phyloP scores from a whole-genome alignment of 257 asterid species.

The Scutellaria minor region DNA sequence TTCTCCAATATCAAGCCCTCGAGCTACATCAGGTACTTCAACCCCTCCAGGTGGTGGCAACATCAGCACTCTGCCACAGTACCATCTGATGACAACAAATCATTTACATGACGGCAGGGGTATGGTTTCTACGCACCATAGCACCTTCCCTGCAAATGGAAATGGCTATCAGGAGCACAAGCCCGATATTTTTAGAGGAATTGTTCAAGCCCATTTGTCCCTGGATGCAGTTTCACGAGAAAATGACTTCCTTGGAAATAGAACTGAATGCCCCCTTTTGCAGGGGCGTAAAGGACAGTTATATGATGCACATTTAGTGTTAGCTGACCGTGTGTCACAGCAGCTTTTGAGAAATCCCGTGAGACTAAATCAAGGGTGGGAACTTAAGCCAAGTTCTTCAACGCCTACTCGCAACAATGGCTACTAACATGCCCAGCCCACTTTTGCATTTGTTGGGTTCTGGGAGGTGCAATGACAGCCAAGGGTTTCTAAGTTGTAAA shows the following conservation, averaged over 20 bases:
- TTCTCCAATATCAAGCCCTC: constrained; percentile 80
- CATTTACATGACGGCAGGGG: constrained; percentile 53
- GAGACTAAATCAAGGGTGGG: constrained; percentile 51
- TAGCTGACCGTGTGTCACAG: constrained; percentile 56
- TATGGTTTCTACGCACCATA: constrained; percentile 40
- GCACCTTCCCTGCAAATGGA: constrained; percentile 47
- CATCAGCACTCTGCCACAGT: constrained; percentile 49
- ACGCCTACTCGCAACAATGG: constrained; percentile 34
- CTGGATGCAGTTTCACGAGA: constrained; percentile 42
- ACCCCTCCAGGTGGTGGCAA: constrained; percentile 65
- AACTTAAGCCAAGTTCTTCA: constrained; percentile 46
- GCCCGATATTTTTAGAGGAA: constrained; percentile 51
- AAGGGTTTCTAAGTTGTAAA: constrained; percentile 27
- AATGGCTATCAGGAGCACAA: constrained; percentile 47
- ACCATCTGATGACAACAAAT: constrained; percentile 38
- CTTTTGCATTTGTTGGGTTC: not conserved
- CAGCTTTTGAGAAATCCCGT: constrained; percentile 51
- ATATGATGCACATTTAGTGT: constrained; percentile 43
- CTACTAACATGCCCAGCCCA: constrained; percentile 30
- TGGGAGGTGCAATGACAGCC: not conserved
- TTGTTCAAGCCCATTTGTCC: constrained; percentile 51
- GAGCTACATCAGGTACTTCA: constrained; percentile 66
- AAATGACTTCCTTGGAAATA: constrained; percentile 40
- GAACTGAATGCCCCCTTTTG: constrained; percentile 32
- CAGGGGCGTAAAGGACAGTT: constrained; percentile 39